These are phyloP conservation scores for Plantago coronopus DNA, from an alignment of 305 asterid genomes.

Conservation along the genomic window DNA sequence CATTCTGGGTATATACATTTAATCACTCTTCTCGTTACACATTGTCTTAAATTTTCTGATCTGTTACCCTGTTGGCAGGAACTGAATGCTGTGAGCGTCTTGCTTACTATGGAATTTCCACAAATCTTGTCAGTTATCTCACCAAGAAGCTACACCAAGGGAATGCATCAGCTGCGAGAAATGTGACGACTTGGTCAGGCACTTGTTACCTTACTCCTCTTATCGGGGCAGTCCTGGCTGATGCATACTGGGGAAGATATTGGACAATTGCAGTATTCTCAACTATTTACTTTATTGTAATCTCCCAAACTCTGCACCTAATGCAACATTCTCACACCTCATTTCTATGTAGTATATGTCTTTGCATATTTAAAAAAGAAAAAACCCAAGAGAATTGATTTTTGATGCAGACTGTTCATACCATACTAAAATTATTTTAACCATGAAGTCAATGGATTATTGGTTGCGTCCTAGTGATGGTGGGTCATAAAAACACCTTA, in stretches of 20 bases:
- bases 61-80: slow-evolving; percentile 45
- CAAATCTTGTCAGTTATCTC: slow-evolving; percentile 92
- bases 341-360: neutral
- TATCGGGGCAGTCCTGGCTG: slow-evolving; percentile 89
- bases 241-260: slow-evolving; percentile 98
- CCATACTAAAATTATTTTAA: slow-evolving; percentile 10
- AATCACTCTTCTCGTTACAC: slow-evolving; percentile 8
- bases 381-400: neutral
- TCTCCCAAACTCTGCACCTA: slow-evolving; percentile 15
- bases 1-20: slow-evolving; percentile 59
- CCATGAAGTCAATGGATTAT: slow-evolving; percentile 4
- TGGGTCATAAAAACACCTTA: too few species aligned
- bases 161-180: slow-evolving; percentile 88
- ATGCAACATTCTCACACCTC: slow-evolving; percentile 4
- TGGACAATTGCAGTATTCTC: slow-evolving; percentile 98
- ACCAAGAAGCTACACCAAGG: slow-evolving; percentile 85
- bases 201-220: slow-evolving; percentile 95
- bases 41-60: slow-evolving; percentile 18
- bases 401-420: neutral
- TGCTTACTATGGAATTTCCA: slow-evolving; percentile 90
- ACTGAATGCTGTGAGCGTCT: slow-evolving; percentile 95
- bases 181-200: slow-evolving; percentile 95
- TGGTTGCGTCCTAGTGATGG: neutral
- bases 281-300: slow-evolving; percentile 79
- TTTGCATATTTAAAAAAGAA: neutral